These are phyloP conservation scores for Plasmodium ovale DNA, from an alignment of 169 alveolate species.

Conservation along the genomic window DNA sequence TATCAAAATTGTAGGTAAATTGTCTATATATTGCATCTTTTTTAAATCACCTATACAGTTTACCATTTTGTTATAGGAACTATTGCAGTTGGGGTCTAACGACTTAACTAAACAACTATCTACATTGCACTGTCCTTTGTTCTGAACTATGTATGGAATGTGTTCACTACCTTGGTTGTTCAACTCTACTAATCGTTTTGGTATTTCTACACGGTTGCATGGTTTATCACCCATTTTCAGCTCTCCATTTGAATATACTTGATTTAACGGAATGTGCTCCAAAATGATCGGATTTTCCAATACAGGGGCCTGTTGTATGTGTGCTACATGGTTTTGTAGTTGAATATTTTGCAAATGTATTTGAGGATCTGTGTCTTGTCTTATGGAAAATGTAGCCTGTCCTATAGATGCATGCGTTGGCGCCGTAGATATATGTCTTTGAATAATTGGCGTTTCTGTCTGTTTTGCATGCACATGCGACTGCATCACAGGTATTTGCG, in stretches of 20 bases:
- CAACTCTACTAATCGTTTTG: background rate
- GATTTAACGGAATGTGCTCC: background rate
- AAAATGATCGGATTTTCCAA: constrained; percentile 29
- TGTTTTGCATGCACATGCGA: too few relatives aligned
- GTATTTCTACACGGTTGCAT: constrained; percentile 8
- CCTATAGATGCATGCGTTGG: background rate
- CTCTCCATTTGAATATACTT: constrained; percentile 12
- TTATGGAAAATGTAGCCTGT: constrained; percentile 1
- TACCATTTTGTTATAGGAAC: constrained; percentile 6
- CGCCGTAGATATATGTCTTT: background rate
- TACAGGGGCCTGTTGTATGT: constrained; percentile 16
- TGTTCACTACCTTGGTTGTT: background rate
- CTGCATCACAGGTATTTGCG: too few relatives aligned
- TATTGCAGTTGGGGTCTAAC: constrained; percentile 6
- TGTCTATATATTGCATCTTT: constrained; percentile 3
- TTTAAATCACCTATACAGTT: constrained; percentile 1
- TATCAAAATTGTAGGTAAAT: background rate
- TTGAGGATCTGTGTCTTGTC: constrained; percentile 6
- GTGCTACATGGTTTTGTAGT: constrained; percentile 2
- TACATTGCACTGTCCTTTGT: background rate
- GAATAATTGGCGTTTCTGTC: background rate
- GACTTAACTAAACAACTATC: constrained; percentile 9
- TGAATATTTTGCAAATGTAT: constrained; percentile 2
- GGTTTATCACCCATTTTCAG: background rate
- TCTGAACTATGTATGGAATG: background rate